These are phyloP conservation scores for Nicotiana tomentosiformis DNA, from an alignment of 257 asterid species.

Conservation along the genomic window DNA sequence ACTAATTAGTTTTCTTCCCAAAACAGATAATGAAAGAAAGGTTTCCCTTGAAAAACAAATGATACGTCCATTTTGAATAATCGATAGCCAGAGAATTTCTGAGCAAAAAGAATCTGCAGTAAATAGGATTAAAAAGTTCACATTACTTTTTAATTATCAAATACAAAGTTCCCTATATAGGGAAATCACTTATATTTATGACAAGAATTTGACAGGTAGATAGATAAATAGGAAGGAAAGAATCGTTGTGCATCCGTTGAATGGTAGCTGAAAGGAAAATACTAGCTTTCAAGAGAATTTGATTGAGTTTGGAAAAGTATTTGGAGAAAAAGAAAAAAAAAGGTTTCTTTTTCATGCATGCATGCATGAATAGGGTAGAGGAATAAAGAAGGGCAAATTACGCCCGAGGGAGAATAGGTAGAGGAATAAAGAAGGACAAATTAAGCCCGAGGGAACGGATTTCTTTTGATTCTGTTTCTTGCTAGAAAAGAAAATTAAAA, in stretches of 20 bases:
- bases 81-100: no score
- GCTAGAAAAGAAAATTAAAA: neutral
- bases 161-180: no score
- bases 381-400: neutral
- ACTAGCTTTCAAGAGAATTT: no score
- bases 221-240: neutral
- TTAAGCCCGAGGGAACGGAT: neutral
- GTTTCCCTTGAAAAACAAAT: no score
- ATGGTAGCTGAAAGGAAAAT: neutral
- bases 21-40: no score
- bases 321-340: neutral
- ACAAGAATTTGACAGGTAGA: neutral
- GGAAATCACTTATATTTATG: no score
- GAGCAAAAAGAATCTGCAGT: no score
- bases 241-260: neutral
- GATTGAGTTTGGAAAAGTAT: neutral
- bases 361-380: constrained; percentile 13
- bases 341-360: neutral
- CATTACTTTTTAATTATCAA: no score
- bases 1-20: no score
- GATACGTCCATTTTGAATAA: no score
- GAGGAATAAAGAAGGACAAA: neutral
- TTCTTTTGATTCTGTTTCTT: no score
- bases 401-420: neutral
- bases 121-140: no score